A percentile compares a stretch with the other conserved stretches of the same genome.
phyloP scores from a whole-genome alignment of 257 asterid species.

The Plantago ovata region DNA sequence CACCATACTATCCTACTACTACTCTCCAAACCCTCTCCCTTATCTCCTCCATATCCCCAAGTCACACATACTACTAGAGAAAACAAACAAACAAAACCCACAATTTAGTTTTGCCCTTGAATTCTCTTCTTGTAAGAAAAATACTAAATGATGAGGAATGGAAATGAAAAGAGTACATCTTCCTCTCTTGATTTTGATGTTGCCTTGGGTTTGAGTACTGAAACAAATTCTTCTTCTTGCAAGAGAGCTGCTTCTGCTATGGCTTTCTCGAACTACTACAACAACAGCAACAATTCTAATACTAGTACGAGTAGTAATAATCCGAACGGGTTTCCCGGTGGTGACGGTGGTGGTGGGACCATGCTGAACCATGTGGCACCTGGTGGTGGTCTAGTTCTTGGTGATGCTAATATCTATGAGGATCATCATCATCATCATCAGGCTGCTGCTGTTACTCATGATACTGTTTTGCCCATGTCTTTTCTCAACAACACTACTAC shows the following conservation, averaged over 20 bases:
- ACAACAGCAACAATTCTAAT: conserved; percentile 5
- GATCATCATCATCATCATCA: conserved; percentile 18
- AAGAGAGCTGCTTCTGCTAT: conserved; percentile 16
- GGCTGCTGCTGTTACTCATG: conserved; percentile 8
- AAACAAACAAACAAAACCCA: not conserved
- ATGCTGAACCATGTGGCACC: conserved; percentile 20
- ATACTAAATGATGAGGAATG: conserved; percentile 12
- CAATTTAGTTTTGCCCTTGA: no score
- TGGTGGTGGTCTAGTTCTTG: no score
- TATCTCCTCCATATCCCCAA: conserved; percentile 15
- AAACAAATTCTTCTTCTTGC: conserved; percentile 16
- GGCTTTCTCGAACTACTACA: conserved; percentile 6
- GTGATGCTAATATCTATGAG: conserved; percentile 21
- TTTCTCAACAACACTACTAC: conserved; percentile 2
- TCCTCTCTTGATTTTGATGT: conserved; percentile 29
- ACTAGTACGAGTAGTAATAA: no score
- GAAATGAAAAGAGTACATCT: conserved; percentile 24
- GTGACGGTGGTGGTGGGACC: conserved; percentile 32
- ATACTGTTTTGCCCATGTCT: conserved; percentile 19
- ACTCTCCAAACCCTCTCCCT: not conserved
- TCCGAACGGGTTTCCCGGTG: conserved; percentile 12
- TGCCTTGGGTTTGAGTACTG: conserved; percentile 53
- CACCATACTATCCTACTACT: conserved; percentile 24
- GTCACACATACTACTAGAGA: not conserved
- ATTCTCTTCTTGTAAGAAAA: no score